phyloP scores from a whole-genome alignment of 1,284 basidiomycete genomes.

The Trichosporon sp. region DNA sequence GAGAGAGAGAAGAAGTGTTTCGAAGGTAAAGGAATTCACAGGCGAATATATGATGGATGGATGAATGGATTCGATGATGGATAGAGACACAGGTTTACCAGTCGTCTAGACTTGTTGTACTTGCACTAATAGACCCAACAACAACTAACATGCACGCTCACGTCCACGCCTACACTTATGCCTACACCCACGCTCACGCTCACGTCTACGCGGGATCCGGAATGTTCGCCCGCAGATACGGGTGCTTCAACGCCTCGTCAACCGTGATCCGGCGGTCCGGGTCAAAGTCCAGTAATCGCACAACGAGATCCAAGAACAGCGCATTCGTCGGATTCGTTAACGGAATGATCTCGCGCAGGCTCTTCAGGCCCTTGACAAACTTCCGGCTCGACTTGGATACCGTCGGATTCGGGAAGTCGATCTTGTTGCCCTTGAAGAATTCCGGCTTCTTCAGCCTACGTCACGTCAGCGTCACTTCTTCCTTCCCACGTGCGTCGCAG shows the following conservation, averaged over 20 bases:
- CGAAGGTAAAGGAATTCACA: not conserved
- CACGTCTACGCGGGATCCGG: conserved; percentile 16
- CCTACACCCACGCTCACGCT: not conserved
- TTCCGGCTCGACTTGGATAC: conserved; percentile 85
- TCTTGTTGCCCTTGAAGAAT: conserved; percentile 78
- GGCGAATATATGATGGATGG: not conserved
- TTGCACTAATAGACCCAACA: not conserved
- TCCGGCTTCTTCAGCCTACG: conserved; percentile 69
- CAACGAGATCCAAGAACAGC: conserved; percentile 75
- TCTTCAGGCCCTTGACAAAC: conserved; percentile 81
- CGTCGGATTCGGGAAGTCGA: conserved; percentile 87
- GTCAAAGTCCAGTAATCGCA: conserved; percentile 84
- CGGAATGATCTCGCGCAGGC: conserved; percentile 74
- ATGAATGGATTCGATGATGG: not conserved
- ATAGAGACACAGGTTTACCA: not conserved
- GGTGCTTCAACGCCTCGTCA: conserved; percentile 76
- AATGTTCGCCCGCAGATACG: conserved; percentile 58
- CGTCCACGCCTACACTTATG: not conserved
- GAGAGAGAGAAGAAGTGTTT: not conserved
- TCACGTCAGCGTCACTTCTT: not conserved
- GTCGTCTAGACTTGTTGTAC: not conserved
- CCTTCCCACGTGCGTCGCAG: not conserved
- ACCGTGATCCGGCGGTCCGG: conserved; percentile 80
- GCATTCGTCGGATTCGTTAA: conserved; percentile 59
- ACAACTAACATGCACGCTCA: not conserved